Percentiles rank a stretch among this genome's conserved stretches.
phyloP scores from a whole-genome alignment of 352 stramenopile genomes.

The Globisporangium yorkense region DNA sequence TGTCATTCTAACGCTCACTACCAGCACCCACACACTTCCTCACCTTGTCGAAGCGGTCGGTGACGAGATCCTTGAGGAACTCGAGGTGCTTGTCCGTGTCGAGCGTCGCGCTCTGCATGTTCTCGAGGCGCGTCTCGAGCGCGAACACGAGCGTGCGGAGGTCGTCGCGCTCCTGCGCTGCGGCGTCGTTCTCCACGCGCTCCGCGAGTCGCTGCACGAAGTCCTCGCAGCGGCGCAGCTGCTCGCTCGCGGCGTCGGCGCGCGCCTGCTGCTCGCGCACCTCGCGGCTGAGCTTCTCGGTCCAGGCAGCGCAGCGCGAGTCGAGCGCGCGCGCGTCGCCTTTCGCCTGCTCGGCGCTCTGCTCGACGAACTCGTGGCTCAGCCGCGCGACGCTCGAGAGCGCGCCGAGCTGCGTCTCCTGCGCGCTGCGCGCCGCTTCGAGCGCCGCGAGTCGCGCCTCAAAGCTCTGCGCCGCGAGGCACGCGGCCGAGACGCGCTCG shows the following conservation, averaged over 20 bases:
- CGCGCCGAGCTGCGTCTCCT: constrained; percentile 53
- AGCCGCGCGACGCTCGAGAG: constrained; percentile 65
- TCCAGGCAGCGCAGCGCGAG: constrained; percentile 46
- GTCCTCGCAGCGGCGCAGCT: constrained; percentile 33
- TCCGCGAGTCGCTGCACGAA: constrained; percentile 31
- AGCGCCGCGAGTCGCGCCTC: constrained; percentile 54
- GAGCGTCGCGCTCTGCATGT: constrained; percentile 23
- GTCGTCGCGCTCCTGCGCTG: constrained; percentile 39
- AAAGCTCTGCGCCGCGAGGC: constrained; percentile 62
- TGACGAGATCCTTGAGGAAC: constrained; percentile 30
- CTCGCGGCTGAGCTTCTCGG: constrained; percentile 54
- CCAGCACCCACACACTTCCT: background rate
- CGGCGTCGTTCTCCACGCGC: constrained; percentile 21
- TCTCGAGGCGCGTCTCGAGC: constrained; percentile 34
- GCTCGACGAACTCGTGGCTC: constrained; percentile 70
- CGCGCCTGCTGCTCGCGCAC: constrained; percentile 31
- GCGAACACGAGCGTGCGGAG: constrained; percentile 44
- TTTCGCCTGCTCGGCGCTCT: constrained; percentile 33
- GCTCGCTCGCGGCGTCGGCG: constrained; percentile 29
- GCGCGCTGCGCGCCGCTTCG: constrained; percentile 32
- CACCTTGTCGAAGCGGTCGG: constrained; percentile 44
- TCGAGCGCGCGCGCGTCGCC: constrained; percentile 29
- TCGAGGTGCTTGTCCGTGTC: constrained; percentile 36
- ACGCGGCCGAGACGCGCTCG: constrained; percentile 80
- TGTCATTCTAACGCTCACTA: background rate